These are phyloP conservation scores for Xylariales sp. DNA, from an alignment of 2,329 filamentous ascomycete species.

Conservation along the genomic window DNA sequence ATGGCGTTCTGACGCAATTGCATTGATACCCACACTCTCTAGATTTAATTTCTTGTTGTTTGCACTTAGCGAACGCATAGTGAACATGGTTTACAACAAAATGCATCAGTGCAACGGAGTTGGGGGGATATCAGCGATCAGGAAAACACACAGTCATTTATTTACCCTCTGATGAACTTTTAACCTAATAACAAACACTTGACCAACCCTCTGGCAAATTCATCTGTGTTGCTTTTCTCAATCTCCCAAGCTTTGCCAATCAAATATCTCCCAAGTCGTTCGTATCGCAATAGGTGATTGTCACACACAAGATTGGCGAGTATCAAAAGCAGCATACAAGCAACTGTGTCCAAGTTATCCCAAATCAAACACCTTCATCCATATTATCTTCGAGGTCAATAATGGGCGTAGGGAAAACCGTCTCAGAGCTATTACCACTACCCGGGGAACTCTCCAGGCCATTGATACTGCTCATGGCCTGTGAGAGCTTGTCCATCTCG, in stretches of 20 bases:
- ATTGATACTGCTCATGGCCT: conserved; percentile 60
- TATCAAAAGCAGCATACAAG: conserved; percentile 5
- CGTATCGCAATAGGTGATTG: conserved; percentile 1
- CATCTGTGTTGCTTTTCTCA: conserved; percentile 1
- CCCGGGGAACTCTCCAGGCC: conserved; percentile 54
- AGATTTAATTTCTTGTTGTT: conserved; percentile 15
- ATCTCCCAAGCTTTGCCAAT: conserved; percentile 3
- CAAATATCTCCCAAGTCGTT: not conserved
- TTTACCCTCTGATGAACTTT: not conserved
- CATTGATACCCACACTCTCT: conserved; percentile 38
- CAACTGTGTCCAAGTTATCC: not conserved
- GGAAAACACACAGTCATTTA: conserved; percentile 25
- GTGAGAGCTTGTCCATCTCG: conserved; percentile 60
- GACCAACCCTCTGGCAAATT: not conserved
- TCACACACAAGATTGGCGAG: not conserved
- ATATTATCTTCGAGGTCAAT: conserved; percentile 37
- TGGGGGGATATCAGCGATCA: conserved; percentile 9
- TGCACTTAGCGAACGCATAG: not conserved
- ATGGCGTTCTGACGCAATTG: conserved; percentile 21
- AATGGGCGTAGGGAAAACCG: conserved; percentile 10
- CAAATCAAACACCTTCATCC: conserved; percentile 35
- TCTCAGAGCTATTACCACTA: conserved; percentile 36
- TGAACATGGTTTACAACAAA: conserved; percentile 1
- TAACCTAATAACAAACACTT: conserved; percentile 23
- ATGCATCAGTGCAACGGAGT: conserved; percentile 28